Evolutionary conservation across 2,329 filamentous ascomycete genomes (phyloP).

Genomic region (Metarhizium anisopliae): DNA sequence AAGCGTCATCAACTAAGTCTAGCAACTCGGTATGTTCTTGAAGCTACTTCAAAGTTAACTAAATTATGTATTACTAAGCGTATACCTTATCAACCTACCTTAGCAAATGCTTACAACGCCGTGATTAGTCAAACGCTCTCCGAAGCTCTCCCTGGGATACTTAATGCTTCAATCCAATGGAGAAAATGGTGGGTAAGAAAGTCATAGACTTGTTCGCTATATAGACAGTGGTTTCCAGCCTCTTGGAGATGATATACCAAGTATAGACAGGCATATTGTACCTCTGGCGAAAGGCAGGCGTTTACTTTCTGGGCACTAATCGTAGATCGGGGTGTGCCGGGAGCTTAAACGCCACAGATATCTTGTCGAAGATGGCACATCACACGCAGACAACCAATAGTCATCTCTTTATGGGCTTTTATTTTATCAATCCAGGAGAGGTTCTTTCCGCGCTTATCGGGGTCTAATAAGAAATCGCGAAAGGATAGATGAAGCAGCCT

Average conservation of each 20-base stretch:
- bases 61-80: not conserved
- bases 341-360: not conserved
- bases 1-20: not conserved
- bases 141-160: slow-evolving; percentile 17
- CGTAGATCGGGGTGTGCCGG: not conserved
- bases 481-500: not conserved
- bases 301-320: slow-evolving; percentile 3
- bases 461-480: not conserved
- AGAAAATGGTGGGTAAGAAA: slow-evolving; percentile 31
- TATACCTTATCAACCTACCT: not conserved
- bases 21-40: not conserved
- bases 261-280: slow-evolving; percentile 32
- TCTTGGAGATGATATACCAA: slow-evolving; percentile 22
- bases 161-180: slow-evolving; percentile 31
- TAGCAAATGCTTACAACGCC: not conserved
- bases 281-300: slow-evolving; percentile 15
- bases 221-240: slow-evolving; percentile 10
- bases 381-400: not conserved
- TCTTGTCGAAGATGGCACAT: not conserved
- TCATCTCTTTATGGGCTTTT: not conserved
- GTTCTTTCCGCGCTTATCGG: not conserved
- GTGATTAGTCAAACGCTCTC: not conserved
- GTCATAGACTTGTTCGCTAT: slow-evolving; percentile 4
- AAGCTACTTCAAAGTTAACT: not conserved
- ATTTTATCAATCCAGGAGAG: not conserved